Percentiles rank a stretch among this genome's conserved stretches.
These are phyloP conservation scores for Eucalyptus regnans DNA, from an alignment of 345 rosid genomes.

Conservation along the genomic window DNA sequence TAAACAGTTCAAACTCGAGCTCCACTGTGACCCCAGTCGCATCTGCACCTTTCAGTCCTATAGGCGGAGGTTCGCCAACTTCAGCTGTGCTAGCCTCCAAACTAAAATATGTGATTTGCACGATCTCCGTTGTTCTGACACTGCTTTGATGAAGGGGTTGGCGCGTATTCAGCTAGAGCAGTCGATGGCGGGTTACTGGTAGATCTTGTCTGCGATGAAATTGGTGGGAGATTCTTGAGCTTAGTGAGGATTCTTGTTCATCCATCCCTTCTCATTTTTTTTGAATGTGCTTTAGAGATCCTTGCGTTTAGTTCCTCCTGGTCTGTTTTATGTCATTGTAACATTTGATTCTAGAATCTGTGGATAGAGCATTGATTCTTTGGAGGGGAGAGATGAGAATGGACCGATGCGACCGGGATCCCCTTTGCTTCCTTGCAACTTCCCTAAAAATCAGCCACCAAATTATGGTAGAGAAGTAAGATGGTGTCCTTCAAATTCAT, in stretches of 20 bases:
- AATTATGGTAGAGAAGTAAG: not conserved
- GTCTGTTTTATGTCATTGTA: not conserved
- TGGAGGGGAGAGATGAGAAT: not conserved
- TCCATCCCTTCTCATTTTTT: not conserved
- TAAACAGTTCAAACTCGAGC: not conserved
- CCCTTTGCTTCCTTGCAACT: not conserved
- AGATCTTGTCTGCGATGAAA: not conserved
- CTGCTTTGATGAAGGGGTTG: not conserved
- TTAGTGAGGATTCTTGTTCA: not conserved
- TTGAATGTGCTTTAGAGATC: not conserved
- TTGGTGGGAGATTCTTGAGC: not conserved
- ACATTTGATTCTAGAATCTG: not conserved
- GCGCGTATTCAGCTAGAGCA: not conserved
- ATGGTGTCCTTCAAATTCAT: not conserved
- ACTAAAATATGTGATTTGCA: not conserved
- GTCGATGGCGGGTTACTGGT: not conserved
- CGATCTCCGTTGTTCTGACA: not conserved
- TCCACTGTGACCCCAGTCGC: not conserved
- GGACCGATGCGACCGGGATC: not conserved
- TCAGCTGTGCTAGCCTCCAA: not conserved
- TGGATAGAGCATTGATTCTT: not conserved
- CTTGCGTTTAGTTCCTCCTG: not conserved
- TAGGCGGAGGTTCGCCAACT: not conserved
- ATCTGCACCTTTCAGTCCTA: not conserved
- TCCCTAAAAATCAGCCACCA: not conserved